These are phyloP conservation scores for Leucoagaricus sp. DNA, from an alignment of 1,284 basidiomycete genomes.

Conservation along the genomic window DNA sequence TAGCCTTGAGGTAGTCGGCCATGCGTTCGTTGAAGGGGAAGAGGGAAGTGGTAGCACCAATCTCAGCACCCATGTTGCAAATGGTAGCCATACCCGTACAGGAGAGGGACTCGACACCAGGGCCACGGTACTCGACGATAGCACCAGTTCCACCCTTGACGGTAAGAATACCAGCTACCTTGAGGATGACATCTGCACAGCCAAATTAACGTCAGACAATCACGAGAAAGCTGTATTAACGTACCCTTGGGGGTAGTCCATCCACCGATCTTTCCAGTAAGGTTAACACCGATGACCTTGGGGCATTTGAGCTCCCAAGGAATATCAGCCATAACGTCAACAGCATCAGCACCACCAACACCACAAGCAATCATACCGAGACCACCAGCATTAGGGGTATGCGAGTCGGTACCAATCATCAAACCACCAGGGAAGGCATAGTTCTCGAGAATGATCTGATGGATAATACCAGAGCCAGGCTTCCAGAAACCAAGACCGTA, in stretches of 20 bases:
- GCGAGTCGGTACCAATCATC: constrained; percentile 99
- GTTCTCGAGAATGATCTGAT: constrained; percentile 98
- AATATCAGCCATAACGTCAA: constrained; percentile 97
- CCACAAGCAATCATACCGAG: constrained; percentile 99
- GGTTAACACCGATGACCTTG: constrained; percentile 97
- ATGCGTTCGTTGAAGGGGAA: constrained; percentile 99
- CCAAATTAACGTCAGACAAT: constrained; percentile 31
- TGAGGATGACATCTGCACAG: constrained; percentile 86
- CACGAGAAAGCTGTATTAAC: not conserved
- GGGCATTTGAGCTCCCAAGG: constrained; percentile 99
- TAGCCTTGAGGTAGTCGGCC: constrained; percentile 92
- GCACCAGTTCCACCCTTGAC: constrained; percentile 98
- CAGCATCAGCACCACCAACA: constrained; percentile 99
- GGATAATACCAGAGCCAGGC: constrained; percentile 98
- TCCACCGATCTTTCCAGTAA: constrained; percentile 92
- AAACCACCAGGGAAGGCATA: constrained; percentile 99
- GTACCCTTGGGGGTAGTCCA: constrained; percentile 98
- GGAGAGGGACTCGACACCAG: constrained; percentile 95
- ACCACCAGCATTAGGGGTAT: constrained; percentile 99
- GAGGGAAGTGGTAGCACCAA: constrained; percentile 97
- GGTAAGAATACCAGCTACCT: constrained; percentile 96
- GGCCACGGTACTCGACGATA: constrained; percentile 93
- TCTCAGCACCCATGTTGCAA: constrained; percentile 99
- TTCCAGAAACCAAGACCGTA: constrained; percentile 99
- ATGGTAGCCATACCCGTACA: constrained; percentile 99